These are phyloP conservation scores for Trichosporon inkin DNA, from an alignment of 1,284 basidiomycete species.

Conservation along the genomic window DNA sequence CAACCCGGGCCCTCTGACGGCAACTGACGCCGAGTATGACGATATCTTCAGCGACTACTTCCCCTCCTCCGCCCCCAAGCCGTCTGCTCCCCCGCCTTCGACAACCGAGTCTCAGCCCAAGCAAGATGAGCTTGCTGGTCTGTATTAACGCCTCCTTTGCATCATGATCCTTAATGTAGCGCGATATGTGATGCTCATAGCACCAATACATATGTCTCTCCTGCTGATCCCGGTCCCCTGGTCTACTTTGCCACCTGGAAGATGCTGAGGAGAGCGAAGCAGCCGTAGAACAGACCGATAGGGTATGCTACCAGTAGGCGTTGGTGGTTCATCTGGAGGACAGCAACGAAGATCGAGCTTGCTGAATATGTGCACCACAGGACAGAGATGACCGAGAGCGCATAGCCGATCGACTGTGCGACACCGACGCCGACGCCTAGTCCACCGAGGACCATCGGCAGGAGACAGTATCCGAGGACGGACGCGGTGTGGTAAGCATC, in stretches of 20 bases:
- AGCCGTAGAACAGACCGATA: conserved; percentile 83
- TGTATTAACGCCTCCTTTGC: conserved; percentile 28
- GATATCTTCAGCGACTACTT: conserved; percentile 45
- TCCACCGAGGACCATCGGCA: conserved; percentile 93
- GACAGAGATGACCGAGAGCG: conserved; percentile 73
- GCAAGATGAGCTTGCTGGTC: conserved; percentile 46
- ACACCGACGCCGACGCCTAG: conserved; percentile 82
- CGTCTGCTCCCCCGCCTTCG: conserved; percentile 28
- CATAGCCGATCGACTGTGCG: conserved; percentile 77
- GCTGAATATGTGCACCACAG: conserved; percentile 94
- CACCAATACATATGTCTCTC: not conserved
- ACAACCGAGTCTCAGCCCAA: conserved; percentile 23
- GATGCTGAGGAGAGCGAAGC: conserved; percentile 77
- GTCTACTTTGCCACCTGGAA: conserved; percentile 44
- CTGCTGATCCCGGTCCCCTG: conserved; percentile 5
- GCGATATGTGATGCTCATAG: not conserved
- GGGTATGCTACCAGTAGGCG: conserved; percentile 90
- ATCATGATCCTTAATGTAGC: conserved; percentile 8
- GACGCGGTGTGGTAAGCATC: conserved; percentile 94
- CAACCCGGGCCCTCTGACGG: conserved; percentile 22
- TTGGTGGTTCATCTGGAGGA: conserved; percentile 88
- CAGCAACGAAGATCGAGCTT: conserved; percentile 87
- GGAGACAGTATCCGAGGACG: conserved; percentile 92
- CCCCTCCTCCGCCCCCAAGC: conserved; percentile 40
- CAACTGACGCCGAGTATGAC: conserved; percentile 44